Evolutionary conservation across 805 yeast genomes (phyloP).

Genomic region (Monosporozyma aquatica): DNA sequence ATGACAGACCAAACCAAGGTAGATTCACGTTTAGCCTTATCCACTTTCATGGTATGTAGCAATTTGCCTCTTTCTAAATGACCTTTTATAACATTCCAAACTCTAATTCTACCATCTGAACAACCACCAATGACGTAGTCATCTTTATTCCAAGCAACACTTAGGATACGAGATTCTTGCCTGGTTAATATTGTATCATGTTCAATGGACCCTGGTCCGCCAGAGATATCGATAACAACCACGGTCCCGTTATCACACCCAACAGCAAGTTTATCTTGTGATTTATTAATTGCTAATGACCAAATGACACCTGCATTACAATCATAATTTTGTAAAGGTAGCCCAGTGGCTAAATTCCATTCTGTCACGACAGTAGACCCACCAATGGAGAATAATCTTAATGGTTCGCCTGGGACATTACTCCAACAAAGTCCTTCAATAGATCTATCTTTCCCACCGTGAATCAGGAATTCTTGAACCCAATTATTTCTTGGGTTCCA

Average conservation of each 20-base stretch:
- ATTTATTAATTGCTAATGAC: conserved; percentile 64
- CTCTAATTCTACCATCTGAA: conserved; percentile 84
- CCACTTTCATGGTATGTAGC: conserved; percentile 83
- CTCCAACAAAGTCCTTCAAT: conserved; percentile 89
- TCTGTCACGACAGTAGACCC: conserved; percentile 88
- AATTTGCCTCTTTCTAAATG: conserved; percentile 48
- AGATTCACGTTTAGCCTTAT: conserved; percentile 73
- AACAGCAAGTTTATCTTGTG: conserved; percentile 60
- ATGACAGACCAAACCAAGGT: conserved; percentile 86
- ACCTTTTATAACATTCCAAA: conserved; percentile 43
- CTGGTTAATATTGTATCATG: conserved; percentile 69
- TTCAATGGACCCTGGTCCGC: conserved; percentile 77
- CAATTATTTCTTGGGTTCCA: conserved; percentile 85
- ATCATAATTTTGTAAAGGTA: conserved; percentile 67
- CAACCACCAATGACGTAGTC: conserved; percentile 80
- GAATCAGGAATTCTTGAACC: conserved; percentile 65
- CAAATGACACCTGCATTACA: conserved; percentile 92
- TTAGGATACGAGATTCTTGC: conserved; percentile 72
- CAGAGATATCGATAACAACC: conserved; percentile 72
- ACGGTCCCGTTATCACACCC: conserved; percentile 96
- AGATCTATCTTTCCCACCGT: conserved; percentile 76
- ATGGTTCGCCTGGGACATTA: conserved; percentile 36
- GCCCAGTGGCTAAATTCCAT: conserved; percentile 74
- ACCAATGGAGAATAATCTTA: conserved; percentile 84
- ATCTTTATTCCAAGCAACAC: conserved; percentile 66